phyloP scores from a whole-genome alignment of 2,329 filamentous ascomycete species.

The Pestalotiopsis sp. region DNA sequence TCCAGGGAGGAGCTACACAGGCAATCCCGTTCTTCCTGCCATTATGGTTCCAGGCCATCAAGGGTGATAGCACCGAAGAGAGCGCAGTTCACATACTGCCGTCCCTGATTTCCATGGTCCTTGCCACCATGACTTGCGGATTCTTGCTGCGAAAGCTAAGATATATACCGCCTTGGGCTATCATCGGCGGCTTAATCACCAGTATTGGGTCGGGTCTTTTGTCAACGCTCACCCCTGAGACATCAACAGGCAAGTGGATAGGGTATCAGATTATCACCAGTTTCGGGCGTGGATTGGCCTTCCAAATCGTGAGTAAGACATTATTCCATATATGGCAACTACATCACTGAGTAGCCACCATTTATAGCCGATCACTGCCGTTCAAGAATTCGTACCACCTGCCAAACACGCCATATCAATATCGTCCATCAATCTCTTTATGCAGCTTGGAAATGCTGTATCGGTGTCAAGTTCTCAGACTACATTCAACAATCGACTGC shows the following conservation, averaged over 20 bases:
- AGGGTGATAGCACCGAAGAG: not conserved
- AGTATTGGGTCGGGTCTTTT: constrained; percentile 40
- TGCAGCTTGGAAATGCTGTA: constrained; percentile 46
- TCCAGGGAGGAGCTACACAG: not conserved
- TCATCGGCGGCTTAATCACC: not conserved
- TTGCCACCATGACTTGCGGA: not conserved
- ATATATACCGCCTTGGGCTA: constrained; percentile 2
- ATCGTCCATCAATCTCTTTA: constrained; percentile 40
- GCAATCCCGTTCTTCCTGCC: not conserved
- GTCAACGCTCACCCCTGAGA: constrained; percentile 37
- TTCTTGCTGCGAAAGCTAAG: not conserved
- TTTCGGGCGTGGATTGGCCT: constrained; percentile 39
- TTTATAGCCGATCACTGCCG: constrained; percentile 45
- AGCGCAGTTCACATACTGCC: constrained; percentile 1
- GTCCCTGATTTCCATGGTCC: not conserved
- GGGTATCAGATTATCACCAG: constrained; percentile 46
- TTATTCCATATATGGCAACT: not conserved
- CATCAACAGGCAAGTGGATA: constrained; percentile 39
- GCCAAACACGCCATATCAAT: constrained; percentile 18
- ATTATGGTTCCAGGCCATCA: constrained; percentile 7
- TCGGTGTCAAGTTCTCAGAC: constrained; percentile 55
- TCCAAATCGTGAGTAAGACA: constrained; percentile 30
- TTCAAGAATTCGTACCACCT: constrained; percentile 28
- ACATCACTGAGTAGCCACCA: constrained; percentile 26
- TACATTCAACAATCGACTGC: constrained; percentile 52